Conservation (phyloP, 1,284 basidiomycete species). For the Apiotrichum veenhuisii region DNA sequence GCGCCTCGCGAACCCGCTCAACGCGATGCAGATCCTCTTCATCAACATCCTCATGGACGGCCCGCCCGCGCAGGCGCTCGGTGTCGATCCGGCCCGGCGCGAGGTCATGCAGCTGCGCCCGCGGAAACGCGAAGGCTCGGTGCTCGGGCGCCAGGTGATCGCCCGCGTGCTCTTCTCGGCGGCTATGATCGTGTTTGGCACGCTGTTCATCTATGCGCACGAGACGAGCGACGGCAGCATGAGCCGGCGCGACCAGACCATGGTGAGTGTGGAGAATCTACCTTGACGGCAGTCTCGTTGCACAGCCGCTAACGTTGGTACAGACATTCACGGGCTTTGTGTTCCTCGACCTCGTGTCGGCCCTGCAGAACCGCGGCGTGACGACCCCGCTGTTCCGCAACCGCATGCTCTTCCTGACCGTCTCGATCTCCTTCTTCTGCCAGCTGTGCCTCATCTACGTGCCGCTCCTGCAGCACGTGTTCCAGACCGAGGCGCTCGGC, state of each 20-base stretch:
- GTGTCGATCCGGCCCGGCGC: slow-evolving; percentile 91
- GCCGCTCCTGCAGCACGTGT: slow-evolving; percentile 82
- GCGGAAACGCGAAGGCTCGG: slow-evolving; percentile 79
- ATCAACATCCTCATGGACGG: slow-evolving; percentile 99
- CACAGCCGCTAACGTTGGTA: slow-evolving; percentile 53
- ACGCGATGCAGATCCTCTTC: slow-evolving; percentile 98
- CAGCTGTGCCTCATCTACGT: slow-evolving; percentile 86
- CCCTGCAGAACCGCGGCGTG: slow-evolving; percentile 87
- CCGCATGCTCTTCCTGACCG: slow-evolving; percentile 81
- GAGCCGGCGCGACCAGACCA: slow-evolving; percentile 83
- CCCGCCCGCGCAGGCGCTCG: slow-evolving; percentile 92
- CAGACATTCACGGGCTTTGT: slow-evolving; percentile 91
- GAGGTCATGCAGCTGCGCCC: slow-evolving; percentile 87
- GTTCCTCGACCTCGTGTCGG: slow-evolving; percentile 91
- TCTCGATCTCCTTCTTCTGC: slow-evolving; percentile 74
- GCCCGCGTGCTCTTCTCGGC: slow-evolving; percentile 84
- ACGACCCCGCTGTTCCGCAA: slow-evolving; percentile 75
- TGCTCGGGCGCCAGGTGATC: slow-evolving; percentile 71
- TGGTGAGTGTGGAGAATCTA: too few relatives aligned
- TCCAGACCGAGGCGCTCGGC: slow-evolving; percentile 82
- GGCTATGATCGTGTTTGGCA: slow-evolving; percentile 81
- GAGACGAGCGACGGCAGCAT: slow-evolving; percentile 76
- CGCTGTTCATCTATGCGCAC: slow-evolving; percentile 79
- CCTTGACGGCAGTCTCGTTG: too few relatives aligned
- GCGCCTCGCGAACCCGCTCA: slow-evolving; percentile 83